Conservation (phyloP, 108 stramenopile species). For the Nannochloropsis oceanica region DNA sequence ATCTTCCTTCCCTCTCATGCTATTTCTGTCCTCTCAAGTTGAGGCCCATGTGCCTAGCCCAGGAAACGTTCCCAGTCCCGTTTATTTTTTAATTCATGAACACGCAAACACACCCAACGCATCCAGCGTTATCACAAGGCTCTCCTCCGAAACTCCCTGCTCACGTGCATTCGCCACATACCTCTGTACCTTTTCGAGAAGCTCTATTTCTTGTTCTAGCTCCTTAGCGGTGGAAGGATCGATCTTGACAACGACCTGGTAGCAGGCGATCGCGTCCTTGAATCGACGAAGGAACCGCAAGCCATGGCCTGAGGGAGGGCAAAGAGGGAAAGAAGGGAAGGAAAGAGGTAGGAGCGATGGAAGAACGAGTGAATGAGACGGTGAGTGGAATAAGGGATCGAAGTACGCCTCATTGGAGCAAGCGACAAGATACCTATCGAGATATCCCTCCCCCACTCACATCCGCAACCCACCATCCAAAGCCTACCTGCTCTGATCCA, state of each 20-base stretch:
- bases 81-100: not conserved
- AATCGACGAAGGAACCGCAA: not conserved
- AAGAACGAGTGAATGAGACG: not conserved
- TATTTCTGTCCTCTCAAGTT: too few relatives aligned
- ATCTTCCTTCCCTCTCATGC: too few relatives aligned
- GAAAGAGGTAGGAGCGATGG: not conserved
- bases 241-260: not conserved
- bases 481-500: slow-evolving; percentile 18
- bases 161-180: not conserved
- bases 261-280: not conserved
- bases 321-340: not conserved
- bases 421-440: too few relatives aligned
- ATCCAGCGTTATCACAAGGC: not conserved
- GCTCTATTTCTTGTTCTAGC: not conserved
- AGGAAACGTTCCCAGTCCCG: too few relatives aligned
- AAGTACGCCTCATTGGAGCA: too few relatives aligned
- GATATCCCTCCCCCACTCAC: not conserved
- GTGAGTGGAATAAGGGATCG: too few relatives aligned
- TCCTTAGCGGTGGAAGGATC: not conserved
- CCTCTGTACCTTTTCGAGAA: not conserved
- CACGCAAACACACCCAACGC: not conserved
- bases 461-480: not conserved
- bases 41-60: too few relatives aligned
- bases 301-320: not conserved
- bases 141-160: not conserved